Base-by-base conservation (phyloP, 306 rosid genomes). In the Gynostemma pentaphyllum region DNA sequence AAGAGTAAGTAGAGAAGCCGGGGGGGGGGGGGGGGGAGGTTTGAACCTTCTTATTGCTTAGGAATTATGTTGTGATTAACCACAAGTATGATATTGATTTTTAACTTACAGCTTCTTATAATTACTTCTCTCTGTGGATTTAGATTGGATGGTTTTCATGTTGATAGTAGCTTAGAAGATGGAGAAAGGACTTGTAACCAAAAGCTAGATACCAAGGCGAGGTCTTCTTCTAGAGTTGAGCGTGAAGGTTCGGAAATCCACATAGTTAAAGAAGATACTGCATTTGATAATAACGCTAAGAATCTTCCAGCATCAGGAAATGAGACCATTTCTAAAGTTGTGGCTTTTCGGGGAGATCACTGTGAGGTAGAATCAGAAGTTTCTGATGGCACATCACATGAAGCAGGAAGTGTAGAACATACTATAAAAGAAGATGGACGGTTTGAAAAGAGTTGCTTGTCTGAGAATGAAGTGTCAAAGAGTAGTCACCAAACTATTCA, bases 91-190 rank as follows among this genome's bases (percentile, higher is more conserved):
- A 2, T 6, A 19, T 57, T 39, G 64, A 57, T 19, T 5, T 12
- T 3, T 36, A 57, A 34, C 64, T 57, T 57, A 56, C 47, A 48
- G 21, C 61, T 65, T 54, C 39, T 67, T 78, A 16, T 47, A 54
- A 67, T 40, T 26, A 50, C 47, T 40, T 69, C 7, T 52, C 22
- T 34, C 69, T 68, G n/a, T n/a, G 26, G 53, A 27, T 41, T 27
- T 66, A 86, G 95, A 72, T 73, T 88, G 77, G 95, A 82, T 69
- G 68, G 70, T 78, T 84, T 92, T 66, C 80, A 78, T 78, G 76
- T 92, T 44, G 87, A 84, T 47, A 74, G 76, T 32, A 73, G 75
- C 66, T 57, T 67, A 27, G 53, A 14, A 45, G 71, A 60, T 57
- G 72, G 71, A 76, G 83, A 77, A 64, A 78, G 56, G 64, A 69